Percentiles rank a stretch among this genome's conserved stretches.
phyloP scores from a whole-genome alignment of 2,329 filamentous ascomycete genomes.

The Epichloe festucae region DNA sequence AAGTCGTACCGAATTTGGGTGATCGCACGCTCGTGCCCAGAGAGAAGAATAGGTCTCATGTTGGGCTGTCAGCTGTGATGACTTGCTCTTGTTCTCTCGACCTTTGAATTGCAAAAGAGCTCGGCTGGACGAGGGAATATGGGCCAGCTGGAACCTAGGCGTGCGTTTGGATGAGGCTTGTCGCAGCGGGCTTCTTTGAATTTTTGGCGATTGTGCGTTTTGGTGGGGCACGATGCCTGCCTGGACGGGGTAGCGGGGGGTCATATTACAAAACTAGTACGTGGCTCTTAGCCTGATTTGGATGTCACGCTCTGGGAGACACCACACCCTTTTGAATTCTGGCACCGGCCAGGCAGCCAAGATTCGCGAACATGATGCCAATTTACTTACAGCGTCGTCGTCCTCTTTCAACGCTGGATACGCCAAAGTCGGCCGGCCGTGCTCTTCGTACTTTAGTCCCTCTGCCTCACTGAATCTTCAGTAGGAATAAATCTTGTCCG shows the following conservation, averaged over 20 bases:
- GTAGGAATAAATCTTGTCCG: neutral
- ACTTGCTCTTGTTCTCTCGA: constrained; percentile 5
- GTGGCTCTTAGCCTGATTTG: neutral
- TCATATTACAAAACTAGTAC: neutral
- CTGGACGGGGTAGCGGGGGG: constrained; percentile 7
- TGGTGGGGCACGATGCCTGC: constrained; percentile 24
- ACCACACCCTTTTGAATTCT: too few relatives aligned
- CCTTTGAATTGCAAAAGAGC: neutral
- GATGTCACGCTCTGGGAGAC: neutral
- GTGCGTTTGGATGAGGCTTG: constrained; percentile 14
- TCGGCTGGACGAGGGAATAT: constrained; percentile 5
- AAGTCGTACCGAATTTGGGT: constrained; percentile 72
- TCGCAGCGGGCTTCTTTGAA: constrained; percentile 22
- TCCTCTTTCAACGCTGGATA: too few relatives aligned
- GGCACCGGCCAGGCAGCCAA: neutral
- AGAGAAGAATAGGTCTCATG: constrained; percentile 94
- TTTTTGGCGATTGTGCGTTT: constrained; percentile 34
- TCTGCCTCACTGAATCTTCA: too few relatives aligned
- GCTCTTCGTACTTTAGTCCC: too few relatives aligned
- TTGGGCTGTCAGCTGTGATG: constrained; percentile 27
- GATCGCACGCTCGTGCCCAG: constrained; percentile 92
- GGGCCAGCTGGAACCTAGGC: constrained; percentile 7
- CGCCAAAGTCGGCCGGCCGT: too few relatives aligned
- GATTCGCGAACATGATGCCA: too few relatives aligned
- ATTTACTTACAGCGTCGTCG: too few relatives aligned